These are phyloP conservation scores for Houttuynia cordata DNA, from an alignment of 164 flowering plant genomes.

Conservation along the genomic window DNA sequence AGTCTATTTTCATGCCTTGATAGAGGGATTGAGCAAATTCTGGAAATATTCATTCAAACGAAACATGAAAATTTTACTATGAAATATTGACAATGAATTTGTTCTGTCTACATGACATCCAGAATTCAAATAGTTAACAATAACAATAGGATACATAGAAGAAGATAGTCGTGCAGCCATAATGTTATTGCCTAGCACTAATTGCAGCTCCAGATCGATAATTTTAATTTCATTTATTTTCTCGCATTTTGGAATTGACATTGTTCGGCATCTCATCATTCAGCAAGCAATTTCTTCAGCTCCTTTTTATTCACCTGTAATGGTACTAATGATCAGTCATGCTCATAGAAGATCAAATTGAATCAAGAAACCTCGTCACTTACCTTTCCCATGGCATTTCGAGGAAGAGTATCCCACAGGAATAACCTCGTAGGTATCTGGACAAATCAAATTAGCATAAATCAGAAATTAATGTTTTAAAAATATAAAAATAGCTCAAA, in stretches of 20 bases:
- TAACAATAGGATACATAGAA: no score
- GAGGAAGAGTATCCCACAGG: conserved; percentile 76
- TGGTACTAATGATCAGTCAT: not conserved
- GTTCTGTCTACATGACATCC: no score
- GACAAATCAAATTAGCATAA: not conserved
- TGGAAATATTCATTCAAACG: no score
- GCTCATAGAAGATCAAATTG: not conserved
- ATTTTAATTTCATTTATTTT: no score
- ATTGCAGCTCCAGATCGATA: not conserved
- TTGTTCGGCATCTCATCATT: not conserved
- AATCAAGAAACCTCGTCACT: not conserved
- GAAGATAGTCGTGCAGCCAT: no score
- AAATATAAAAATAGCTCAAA: no score
- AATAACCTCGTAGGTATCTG: conserved; percentile 76
- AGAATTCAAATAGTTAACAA: no score
- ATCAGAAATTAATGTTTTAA: not conserved
- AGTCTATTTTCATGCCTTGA: no score
- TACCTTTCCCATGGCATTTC: conserved; percentile 99
- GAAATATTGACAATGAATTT: no score
- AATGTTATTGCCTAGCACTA: no score
- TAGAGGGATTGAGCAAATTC: no score
- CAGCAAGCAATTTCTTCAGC: conserved; percentile 13
- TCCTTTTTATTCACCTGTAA: conserved; percentile 62
- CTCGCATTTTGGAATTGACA: not conserved
- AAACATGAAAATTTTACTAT: no score